Conservation (phyloP, 768 basidiomycete genomes). For the Calocybe gangraenosa region DNA sequence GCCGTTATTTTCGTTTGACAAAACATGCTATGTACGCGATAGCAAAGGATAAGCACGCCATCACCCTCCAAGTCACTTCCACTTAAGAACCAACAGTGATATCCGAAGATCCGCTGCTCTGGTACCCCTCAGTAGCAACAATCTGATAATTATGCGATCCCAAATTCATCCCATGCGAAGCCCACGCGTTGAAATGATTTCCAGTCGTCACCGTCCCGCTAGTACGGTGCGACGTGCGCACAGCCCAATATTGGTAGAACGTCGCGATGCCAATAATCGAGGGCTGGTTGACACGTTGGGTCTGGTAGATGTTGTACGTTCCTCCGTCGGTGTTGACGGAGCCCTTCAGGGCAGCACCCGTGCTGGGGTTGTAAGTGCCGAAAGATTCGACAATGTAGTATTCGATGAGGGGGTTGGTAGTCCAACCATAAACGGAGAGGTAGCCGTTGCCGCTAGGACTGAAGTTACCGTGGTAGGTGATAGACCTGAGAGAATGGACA, state of each 20-base stretch:
- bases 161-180: conserved; percentile 30
- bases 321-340: conserved; percentile 37
- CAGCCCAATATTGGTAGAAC: conserved; percentile 44
- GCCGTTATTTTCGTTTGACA: too few relatives aligned
- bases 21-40: too few relatives aligned
- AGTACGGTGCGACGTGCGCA: conserved; percentile 32
- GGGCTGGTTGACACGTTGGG: conserved; percentile 32
- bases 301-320: conserved; percentile 38
- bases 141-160: conserved; percentile 43
- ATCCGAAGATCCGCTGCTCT: conserved; percentile 30
- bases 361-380: conserved; percentile 36
- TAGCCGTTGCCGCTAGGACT: conserved; percentile 36
- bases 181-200: conserved; percentile 44
- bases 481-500: conserved; percentile 24
- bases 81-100: conserved; percentile 12
- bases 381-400: conserved; percentile 43
- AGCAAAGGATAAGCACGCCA: too few relatives aligned
- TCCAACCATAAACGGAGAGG: conserved; percentile 45
- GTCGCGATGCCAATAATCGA: conserved; percentile 40
- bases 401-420: conserved; percentile 39
- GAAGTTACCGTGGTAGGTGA: conserved; percentile 33
- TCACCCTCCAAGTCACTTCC: too few relatives aligned
- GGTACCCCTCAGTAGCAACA: conserved; percentile 42
- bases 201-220: conserved; percentile 30
- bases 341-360: conserved; percentile 28